phyloP scores from a whole-genome alignment of 192 early-diverging fungal species.

The Haplosporangium gracile region DNA sequence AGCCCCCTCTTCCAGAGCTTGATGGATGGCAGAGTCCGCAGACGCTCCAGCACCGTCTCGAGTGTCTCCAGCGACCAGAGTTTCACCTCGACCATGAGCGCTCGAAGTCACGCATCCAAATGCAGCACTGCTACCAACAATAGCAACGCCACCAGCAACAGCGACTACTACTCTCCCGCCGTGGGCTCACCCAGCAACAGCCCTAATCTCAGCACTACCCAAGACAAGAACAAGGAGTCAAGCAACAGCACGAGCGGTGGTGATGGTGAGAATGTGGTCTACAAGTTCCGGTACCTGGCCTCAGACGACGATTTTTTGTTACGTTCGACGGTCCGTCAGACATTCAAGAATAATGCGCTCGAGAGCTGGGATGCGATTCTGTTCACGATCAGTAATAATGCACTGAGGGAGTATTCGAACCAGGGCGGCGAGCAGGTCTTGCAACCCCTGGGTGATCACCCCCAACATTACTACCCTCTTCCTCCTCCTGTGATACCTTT shows the following conservation, averaged over 20 bases:
- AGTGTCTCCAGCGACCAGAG: constrained; percentile 16
- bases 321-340: constrained; percentile 67
- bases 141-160: not conserved
- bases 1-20: constrained; percentile 39
- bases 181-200: not conserved
- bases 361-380: constrained; percentile 74
- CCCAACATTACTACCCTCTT: not conserved
- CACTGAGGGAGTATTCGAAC: constrained; percentile 27
- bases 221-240: not conserved
- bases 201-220: not conserved
- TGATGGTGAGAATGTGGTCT: constrained; percentile 16
- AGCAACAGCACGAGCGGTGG: not conserved
- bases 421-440: constrained; percentile 10
- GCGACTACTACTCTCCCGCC: not conserved
- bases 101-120: constrained; percentile 10
- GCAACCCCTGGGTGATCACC: not conserved
- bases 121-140: constrained; percentile 4
- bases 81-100: constrained; percentile 1
- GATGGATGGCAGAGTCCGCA: constrained; percentile 16
- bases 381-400: constrained; percentile 66
- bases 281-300: constrained; percentile 66
- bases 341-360: constrained; percentile 75
- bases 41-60: constrained; percentile 16
- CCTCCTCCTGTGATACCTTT: not conserved
- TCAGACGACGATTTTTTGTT: constrained; percentile 82